Conservation (phyloP, 257 asterid species). For the Nicotiana paniculata region DNA sequence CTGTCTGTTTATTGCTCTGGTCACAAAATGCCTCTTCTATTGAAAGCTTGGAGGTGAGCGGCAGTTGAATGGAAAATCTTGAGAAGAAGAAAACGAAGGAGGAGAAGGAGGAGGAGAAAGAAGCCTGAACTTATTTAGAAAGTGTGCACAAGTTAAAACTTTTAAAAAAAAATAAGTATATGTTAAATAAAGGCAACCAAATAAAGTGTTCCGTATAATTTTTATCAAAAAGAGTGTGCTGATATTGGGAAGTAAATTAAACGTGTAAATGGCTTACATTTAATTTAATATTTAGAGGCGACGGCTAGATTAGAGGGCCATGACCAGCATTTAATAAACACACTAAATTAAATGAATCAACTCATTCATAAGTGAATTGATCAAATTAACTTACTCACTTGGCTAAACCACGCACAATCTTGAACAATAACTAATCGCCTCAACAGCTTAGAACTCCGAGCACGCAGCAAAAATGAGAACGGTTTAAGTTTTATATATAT, state of each 20-base stretch:
- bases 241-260: background rate
- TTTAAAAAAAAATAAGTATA: no score
- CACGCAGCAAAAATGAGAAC: conserved; percentile 7
- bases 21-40: no score
- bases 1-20: no score
- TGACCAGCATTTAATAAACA: background rate
- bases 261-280: background rate
- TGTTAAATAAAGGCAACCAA: no score
- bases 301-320: background rate
- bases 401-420: background rate
- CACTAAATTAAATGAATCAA: background rate
- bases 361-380: background rate
- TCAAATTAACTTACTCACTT: background rate
- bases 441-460: background rate
- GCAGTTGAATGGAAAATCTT: no score
- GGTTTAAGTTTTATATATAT: background rate
- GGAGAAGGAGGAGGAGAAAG: no score
- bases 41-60: no score
- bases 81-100: no score
- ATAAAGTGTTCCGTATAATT: no score
- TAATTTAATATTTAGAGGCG: background rate
- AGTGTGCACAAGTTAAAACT: no score
- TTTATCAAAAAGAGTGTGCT: background rate
- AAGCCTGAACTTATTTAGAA: no score
- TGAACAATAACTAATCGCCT: background rate